Conservation (phyloP, 345 rosid species). For the Boechera divaricarpa region DNA sequence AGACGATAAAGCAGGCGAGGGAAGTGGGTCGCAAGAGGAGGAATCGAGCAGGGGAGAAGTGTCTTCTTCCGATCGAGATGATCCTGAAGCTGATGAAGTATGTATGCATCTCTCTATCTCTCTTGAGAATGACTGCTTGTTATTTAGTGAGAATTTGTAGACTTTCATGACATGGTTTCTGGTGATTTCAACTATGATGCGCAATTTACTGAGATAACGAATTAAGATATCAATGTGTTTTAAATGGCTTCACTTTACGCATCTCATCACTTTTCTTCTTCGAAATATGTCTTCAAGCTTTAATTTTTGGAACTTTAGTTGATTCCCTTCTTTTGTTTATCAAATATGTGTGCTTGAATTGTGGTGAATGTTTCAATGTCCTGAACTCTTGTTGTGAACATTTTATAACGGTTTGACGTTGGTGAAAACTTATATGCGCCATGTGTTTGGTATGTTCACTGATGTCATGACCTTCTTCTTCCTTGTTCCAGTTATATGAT, state of each 20-base stretch:
- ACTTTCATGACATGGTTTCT: too few relatives aligned
- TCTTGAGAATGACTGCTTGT: too few relatives aligned
- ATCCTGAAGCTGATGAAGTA: slow-evolving; percentile 73
- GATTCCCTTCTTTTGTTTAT: too few relatives aligned
- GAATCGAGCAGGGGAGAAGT: slow-evolving; percentile 30
- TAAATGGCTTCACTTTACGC: background rate
- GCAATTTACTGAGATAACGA: too few relatives aligned
- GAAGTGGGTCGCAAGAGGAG: background rate
- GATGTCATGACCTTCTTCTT: background rate
- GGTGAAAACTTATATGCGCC: background rate
- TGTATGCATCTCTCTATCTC: too few relatives aligned
- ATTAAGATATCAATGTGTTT: too few relatives aligned
- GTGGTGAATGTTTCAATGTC: background rate
- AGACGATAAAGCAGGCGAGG: slow-evolving; percentile 31
- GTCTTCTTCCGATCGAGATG: slow-evolving; percentile 35
- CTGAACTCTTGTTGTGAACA: background rate
- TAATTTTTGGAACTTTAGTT: background rate
- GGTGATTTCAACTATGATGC: too few relatives aligned
- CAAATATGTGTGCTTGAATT: background rate
- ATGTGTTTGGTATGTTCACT: background rate
- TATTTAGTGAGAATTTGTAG: too few relatives aligned
- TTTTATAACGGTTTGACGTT: background rate
- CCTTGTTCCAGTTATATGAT: slow-evolving; percentile 63
- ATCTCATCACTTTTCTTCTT: background rate
- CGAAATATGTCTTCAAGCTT: background rate